Evolutionary conservation across 2,329 filamentous ascomycete species (phyloP).

Genomic region (Verticillium klebahnii): DNA sequence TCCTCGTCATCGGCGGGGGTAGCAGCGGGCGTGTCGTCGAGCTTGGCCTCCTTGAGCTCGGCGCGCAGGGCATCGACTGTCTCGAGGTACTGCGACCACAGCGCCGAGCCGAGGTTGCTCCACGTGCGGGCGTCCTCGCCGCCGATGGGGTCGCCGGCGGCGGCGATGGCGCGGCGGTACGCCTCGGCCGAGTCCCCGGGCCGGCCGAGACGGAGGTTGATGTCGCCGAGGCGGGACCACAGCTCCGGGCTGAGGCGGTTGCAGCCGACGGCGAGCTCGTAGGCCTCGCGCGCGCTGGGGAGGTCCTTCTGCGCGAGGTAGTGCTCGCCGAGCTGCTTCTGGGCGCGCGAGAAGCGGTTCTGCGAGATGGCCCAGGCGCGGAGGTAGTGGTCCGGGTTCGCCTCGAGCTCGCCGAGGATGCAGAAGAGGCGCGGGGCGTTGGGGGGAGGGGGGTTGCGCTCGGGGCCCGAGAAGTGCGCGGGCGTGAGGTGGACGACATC

Average conservation of each 20-base stretch:
- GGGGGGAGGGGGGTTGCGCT: conserved; percentile 65
- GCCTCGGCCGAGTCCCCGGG: conserved; percentile 79
- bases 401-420: conserved; percentile 86
- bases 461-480: conserved; percentile 53
- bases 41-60: conserved; percentile 8
- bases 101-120: conserved; percentile 86
- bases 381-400: conserved; percentile 69
- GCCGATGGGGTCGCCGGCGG: conserved; percentile 56
- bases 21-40: conserved; percentile 13
- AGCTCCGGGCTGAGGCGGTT: conserved; percentile 78
- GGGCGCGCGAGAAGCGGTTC: conserved; percentile 76
- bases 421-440: conserved; percentile 88
- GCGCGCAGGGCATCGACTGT: conserved; percentile 31
- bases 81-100: conserved; percentile 65
- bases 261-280: conserved; percentile 68
- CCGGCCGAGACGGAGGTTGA: conserved; percentile 70
- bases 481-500: conserved; percentile 54
- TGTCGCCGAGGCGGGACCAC: conserved; percentile 90
- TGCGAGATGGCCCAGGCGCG: conserved; percentile 85
- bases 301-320: conserved; percentile 65
- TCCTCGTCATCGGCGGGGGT: conserved; percentile 8
- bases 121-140: conserved; percentile 89
- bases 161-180: conserved; percentile 75
- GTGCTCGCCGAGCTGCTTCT: conserved; percentile 78
- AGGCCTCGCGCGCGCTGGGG: conserved; percentile 68